A percentile compares a stretch with the other conserved stretches of the same genome.
Conservation (phyloP, 768 basidiomycete species). For the Coprinopsis marcescibilis region DNA sequence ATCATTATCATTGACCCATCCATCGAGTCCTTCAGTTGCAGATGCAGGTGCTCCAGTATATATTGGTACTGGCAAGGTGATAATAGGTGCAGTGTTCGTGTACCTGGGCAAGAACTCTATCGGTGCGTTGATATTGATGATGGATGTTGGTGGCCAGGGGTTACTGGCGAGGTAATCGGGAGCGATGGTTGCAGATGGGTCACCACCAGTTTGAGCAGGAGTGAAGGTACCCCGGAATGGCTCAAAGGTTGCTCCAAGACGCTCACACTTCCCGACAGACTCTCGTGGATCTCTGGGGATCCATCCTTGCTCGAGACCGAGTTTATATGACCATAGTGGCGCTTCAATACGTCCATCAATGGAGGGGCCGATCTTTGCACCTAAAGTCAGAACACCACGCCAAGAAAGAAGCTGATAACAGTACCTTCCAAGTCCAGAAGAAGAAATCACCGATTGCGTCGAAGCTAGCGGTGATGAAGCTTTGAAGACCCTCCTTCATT, state of each 20-base stretch:
- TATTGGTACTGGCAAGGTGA: conserved; percentile 35
- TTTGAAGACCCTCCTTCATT: conserved; percentile 33
- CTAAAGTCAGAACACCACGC: no score
- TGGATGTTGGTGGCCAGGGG: conserved; percentile 52
- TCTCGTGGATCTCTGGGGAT: conserved; percentile 68
- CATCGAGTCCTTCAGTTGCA: conserved; percentile 31
- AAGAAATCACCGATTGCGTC: conserved; percentile 38
- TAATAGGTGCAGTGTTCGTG: conserved; percentile 49
- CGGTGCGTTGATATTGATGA: conserved; percentile 35
- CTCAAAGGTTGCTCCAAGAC: conserved; percentile 33
- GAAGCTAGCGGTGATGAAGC: conserved; percentile 52
- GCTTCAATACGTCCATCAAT: conserved; percentile 28
- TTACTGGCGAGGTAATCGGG: conserved; percentile 26
- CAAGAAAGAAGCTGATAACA: no score
- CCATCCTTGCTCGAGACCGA: conserved; percentile 62
- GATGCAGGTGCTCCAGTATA: conserved; percentile 27
- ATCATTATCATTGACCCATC: conserved; percentile 41
- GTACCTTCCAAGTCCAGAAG: conserved; percentile 43
- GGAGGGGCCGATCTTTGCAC: conserved; percentile 39
- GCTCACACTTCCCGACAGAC: conserved; percentile 15
- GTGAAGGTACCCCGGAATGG: conserved; percentile 35
- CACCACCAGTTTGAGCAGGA: conserved; percentile 61
- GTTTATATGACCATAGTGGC: conserved; percentile 36
- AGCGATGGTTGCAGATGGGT: conserved; percentile 44
- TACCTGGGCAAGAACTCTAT: conserved; percentile 46